These are phyloP conservation scores for thale cress (Arabidopsis thaliana) DNA, from an alignment of 345 rosid species.

Conservation along the genomic window DNA sequence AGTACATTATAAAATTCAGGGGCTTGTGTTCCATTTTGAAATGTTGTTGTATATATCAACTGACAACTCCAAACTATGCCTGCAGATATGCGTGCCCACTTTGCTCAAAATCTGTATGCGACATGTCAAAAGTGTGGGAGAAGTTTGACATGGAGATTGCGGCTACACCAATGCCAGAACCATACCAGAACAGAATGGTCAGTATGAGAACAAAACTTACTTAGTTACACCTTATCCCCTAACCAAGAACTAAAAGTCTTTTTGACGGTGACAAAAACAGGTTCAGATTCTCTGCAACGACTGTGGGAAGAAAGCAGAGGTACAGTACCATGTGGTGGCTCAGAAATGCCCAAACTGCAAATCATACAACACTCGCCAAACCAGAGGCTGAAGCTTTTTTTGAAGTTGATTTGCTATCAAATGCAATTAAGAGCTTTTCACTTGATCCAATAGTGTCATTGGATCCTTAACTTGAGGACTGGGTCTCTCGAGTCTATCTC, in stretches of 20 bases:
- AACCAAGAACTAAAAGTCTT: background rate
- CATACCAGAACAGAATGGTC: conserved; percentile 67
- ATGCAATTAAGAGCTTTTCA: conserved; percentile 10
- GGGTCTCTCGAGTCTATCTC: conserved; percentile 1
- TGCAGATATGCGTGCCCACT: conserved; percentile 86
- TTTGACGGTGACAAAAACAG: conserved; percentile 47
- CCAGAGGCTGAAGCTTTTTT: conserved; percentile 48
- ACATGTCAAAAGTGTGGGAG: conserved; percentile 95
- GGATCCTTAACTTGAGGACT: conserved; percentile 8
- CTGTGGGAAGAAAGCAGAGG: conserved; percentile 66
- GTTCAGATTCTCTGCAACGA: conserved; percentile 90
- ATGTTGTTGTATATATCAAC: background rate
- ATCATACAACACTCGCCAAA: conserved; percentile 82
- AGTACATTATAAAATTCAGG: conserved; percentile 39
- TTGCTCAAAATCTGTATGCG: conserved; percentile 89
- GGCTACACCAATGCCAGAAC: conserved; percentile 83
- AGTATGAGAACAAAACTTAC: background rate
- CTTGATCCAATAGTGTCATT: conserved; percentile 14
- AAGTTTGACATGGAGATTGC: conserved; percentile 81
- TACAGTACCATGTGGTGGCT: conserved; percentile 75
- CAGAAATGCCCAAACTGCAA: conserved; percentile 81
- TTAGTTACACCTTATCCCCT: background rate
- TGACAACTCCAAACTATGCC: background rate
- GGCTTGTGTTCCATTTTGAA: background rate
- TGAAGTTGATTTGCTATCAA: background rate